Evolutionary conservation across 2,329 filamentous ascomycete genomes (phyloP), one percentile per base, ranked within the genome.

Genomic region (Arthrobotrys entomopaga): DNA sequence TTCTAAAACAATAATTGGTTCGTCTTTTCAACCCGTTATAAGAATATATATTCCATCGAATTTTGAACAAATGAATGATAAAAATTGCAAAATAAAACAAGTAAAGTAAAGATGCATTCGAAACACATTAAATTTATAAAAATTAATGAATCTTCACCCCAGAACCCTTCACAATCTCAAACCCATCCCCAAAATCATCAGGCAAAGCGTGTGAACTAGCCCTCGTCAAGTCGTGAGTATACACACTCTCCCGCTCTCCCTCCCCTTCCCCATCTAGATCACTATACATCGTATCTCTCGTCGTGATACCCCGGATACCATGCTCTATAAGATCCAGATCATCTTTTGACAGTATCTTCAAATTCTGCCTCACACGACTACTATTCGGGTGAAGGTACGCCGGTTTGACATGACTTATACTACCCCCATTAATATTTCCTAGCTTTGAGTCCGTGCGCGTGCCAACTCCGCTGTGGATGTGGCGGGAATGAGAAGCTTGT

Each of bases 291-390:
- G 19, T 19, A 15, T 64, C 66, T 34, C 48, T 26, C 38, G 10
- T 42, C 11, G 56, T 19, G 10, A 46, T 19, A 3, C 43, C 16
- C 26, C 13, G 52, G 8, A 65, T n/a, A 26, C 60, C 60, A 5
- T 60, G 60, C 40, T 72, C 67, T 11, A 72, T 72, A 22, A 59
- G 60, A 29, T 72, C 67, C 16, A 72, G 15, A 49, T 72, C 67
- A 34, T 72, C 60, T 26, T 61, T 72, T 29, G 67, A 60, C 13
- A 72, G 24, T 24, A 65, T 65, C n/a, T 34, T 72, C 57, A 61
- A 13, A 16, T 61, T 54, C 8, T 52, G 49, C 16, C 24, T 29
- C n/a, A 20, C 16, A 26, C 57, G 38, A 6, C 16, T 61, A n/a
- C 22, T 42, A 20, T 34, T 48, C 7, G 65, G 65, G 24, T 61